phyloP scores from a whole-genome alignment of 208 protist genomes.

The Wallacemonas collosoma region DNA sequence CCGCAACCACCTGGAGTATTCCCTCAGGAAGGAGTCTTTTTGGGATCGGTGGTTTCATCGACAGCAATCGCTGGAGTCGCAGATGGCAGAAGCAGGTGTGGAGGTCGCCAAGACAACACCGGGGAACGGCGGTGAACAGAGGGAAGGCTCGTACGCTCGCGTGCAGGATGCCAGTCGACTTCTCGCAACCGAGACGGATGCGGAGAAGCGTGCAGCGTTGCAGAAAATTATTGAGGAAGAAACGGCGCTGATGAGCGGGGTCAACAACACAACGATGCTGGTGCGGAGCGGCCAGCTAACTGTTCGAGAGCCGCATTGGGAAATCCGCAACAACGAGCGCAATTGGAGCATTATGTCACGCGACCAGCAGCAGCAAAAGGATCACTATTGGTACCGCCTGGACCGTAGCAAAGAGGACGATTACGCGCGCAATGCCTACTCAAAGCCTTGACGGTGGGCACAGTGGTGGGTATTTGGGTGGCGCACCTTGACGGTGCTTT shows the following conservation, averaged over 20 bases:
- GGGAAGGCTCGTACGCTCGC: constrained; percentile 31
- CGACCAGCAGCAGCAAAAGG: constrained; percentile 89
- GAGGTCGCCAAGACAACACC: neutral
- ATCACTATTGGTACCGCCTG: constrained; percentile 86
- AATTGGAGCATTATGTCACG: constrained; percentile 85
- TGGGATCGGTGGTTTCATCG: constrained; percentile 31
- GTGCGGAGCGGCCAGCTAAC: constrained; percentile 76
- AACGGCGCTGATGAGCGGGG: constrained; percentile 46
- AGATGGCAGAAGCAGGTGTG: neutral
- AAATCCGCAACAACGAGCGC: constrained; percentile 85
- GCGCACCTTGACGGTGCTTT: neutral
- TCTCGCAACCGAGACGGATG: constrained; percentile 43
- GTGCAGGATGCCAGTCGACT: constrained; percentile 57
- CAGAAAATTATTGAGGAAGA: constrained; percentile 66
- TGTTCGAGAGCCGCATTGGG: constrained; percentile 82
- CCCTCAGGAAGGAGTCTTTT: constrained; percentile 48
- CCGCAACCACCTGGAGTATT: constrained; percentile 85
- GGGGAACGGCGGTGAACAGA: constrained; percentile 13
- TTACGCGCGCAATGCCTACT: constrained; percentile 80
- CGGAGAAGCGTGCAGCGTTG: constrained; percentile 52
- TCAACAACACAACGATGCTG: constrained; percentile 71
- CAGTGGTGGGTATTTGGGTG: neutral
- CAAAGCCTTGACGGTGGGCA: constrained; percentile 22
- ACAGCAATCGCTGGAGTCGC: constrained; percentile 3
- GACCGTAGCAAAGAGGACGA: constrained; percentile 86